Percentiles rank a stretch among this genome's conserved stretches.
Evolutionary conservation across 2,329 filamentous ascomycete species (phyloP).

Genomic region (Colletotrichum nymphaeae): DNA sequence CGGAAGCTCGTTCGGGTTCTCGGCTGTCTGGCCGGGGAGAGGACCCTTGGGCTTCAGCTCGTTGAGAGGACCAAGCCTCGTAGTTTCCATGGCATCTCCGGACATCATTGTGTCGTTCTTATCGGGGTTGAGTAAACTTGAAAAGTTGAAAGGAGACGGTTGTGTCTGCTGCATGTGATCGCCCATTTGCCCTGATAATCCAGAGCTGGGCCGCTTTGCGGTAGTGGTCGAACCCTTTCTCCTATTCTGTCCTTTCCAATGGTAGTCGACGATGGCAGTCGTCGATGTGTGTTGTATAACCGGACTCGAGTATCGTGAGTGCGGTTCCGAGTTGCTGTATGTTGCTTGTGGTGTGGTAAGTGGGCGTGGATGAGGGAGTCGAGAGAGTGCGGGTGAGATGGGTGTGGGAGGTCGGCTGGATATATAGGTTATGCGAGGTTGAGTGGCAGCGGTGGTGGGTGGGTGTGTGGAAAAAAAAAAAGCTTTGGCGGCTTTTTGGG

Average conservation of each 20-base stretch:
- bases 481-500: slow-evolving; percentile 32
- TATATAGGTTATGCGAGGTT: slow-evolving; percentile 30
- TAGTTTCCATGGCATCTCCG: slow-evolving; percentile 30
- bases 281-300: not conserved
- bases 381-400: not conserved
- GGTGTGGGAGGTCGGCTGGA: slow-evolving; percentile 11
- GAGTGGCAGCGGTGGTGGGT: slow-evolving; percentile 6
- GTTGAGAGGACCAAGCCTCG: slow-evolving; percentile 30
- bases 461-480: slow-evolving; percentile 3
- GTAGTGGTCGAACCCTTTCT: not conserved
- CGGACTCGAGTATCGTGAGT: slow-evolving; percentile 5
- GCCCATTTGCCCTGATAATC: slow-evolving; percentile 41
- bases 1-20: slow-evolving; percentile 79
- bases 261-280: slow-evolving; percentile 3
- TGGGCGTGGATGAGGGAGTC: not conserved
- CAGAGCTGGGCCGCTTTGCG: slow-evolving; percentile 7
- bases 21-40: slow-evolving; percentile 68
- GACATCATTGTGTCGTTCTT: slow-evolving; percentile 31
- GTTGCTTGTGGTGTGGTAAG: not conserved
- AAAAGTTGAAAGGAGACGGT: slow-evolving; percentile 76
- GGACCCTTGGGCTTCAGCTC: slow-evolving; percentile 70
- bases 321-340: not conserved
- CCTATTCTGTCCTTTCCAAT: not conserved
- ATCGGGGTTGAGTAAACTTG: slow-evolving; percentile 76
- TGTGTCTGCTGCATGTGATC: slow-evolving; percentile 81